phyloP scores from a whole-genome alignment of 2,329 filamentous ascomycete genomes.

The Fusarium oligoseptatum region DNA sequence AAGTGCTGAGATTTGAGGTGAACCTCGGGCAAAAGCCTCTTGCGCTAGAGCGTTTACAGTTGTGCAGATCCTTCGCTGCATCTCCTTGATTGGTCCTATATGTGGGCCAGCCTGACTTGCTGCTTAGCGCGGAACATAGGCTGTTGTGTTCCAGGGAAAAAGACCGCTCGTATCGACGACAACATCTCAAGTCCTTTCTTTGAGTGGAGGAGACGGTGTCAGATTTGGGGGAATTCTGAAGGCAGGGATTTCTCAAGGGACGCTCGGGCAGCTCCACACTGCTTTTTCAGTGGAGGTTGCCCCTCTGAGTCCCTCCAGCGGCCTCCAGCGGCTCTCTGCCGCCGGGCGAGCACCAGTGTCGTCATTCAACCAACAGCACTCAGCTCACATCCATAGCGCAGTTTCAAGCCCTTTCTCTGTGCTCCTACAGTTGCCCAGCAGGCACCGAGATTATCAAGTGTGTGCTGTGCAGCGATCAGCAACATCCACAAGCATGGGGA shows the following conservation, averaged over 20 bases:
- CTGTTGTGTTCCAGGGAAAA: constrained; percentile 26
- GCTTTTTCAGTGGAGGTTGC: constrained; percentile 41
- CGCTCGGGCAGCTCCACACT: constrained; percentile 34
- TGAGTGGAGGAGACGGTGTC: constrained; percentile 4
- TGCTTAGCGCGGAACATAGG: neutral
- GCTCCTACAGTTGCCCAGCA: neutral
- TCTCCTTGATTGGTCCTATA: constrained; percentile 1
- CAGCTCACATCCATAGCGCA: neutral
- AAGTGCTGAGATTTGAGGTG: neutral
- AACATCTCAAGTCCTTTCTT: neutral
- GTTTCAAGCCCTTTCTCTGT: neutral
- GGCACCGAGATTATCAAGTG: neutral
- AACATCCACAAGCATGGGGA: constrained; percentile 14
- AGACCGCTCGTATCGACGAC: constrained; percentile 5
- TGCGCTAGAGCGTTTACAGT: constrained; percentile 4
- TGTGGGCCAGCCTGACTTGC: constrained; percentile 1
- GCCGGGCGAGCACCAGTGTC: constrained; percentile 1
- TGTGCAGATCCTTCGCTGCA: constrained; percentile 5
- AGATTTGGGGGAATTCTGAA: constrained; percentile 5
- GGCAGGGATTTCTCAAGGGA: neutral
- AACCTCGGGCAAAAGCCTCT: neutral
- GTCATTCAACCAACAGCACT: constrained; percentile 1
- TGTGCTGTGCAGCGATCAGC: constrained; percentile 14
- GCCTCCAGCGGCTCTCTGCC: constrained; percentile 7
- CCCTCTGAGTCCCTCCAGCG: constrained; percentile 20